These are phyloP conservation scores for Wickerhamiella vanderwaltii DNA, from an alignment of 805 yeast species.

Conservation along the genomic window DNA sequence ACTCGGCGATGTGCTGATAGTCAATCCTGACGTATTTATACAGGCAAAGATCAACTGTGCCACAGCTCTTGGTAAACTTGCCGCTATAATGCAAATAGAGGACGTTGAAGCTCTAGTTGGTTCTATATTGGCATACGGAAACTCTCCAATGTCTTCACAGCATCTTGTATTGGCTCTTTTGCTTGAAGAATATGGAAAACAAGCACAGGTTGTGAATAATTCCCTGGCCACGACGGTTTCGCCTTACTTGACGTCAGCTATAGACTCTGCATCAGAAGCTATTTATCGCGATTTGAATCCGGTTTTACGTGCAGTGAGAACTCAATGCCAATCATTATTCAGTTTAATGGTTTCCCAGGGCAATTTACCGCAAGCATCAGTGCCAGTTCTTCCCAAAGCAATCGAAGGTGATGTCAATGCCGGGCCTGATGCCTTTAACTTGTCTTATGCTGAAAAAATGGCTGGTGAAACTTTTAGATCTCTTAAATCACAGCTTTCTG, in stretches of 20 bases:
- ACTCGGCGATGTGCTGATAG: conserved; percentile 77
- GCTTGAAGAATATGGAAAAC: conserved; percentile 45
- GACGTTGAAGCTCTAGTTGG: background rate
- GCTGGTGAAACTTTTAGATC: conserved; percentile 53
- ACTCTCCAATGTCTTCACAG: conserved; percentile 67
- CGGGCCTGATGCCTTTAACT: conserved; percentile 82
- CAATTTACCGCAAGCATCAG: conserved; percentile 51
- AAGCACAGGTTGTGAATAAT: conserved; percentile 2
- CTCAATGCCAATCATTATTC: conserved; percentile 73
- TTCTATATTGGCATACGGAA: conserved; percentile 31
- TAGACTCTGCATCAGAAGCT: conserved; percentile 27
- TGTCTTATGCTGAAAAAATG: conserved; percentile 64
- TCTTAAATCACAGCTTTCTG: conserved; percentile 46
- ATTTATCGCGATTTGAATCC: conserved; percentile 71
- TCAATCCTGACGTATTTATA: conserved; percentile 63
- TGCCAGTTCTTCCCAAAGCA: conserved; percentile 76
- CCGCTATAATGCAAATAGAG: conserved; percentile 15
- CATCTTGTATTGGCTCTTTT: conserved; percentile 57
- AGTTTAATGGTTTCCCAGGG: conserved; percentile 69
- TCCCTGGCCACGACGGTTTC: background rate
- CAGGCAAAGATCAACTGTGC: conserved; percentile 69
- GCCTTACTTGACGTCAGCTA: conserved; percentile 3
- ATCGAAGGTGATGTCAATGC: conserved; percentile 93
- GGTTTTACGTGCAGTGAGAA: conserved; percentile 67
- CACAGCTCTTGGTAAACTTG: conserved; percentile 51